A percentile compares a stretch with the other conserved stretches of the same genome.
These are phyloP conservation scores for Nadsonia starkeyi-henricii DNA, from an alignment of 1,139 yeast species.

Conservation along the genomic window DNA sequence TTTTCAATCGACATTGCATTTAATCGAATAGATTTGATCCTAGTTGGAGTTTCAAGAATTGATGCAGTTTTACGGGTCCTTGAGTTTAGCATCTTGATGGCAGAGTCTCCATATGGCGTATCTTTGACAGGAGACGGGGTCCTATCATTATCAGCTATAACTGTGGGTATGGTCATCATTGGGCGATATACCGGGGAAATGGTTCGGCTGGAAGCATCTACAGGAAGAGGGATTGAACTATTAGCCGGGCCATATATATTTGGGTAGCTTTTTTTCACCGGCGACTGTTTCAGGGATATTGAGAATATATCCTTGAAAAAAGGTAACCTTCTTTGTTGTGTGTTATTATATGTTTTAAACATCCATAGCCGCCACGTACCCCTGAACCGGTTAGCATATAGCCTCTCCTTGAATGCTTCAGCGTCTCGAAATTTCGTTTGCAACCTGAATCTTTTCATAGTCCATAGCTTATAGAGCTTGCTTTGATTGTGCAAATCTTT, in stretches of 20 bases:
- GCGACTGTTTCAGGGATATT: too few relatives aligned
- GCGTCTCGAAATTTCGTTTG: neutral
- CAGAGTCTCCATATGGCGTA: neutral
- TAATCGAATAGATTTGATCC: neutral
- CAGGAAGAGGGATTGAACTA: too few relatives aligned
- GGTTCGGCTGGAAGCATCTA: too few relatives aligned
- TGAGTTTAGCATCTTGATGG: neutral
- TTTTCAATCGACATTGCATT: neutral
- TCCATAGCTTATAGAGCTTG: neutral
- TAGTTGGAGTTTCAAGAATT: neutral
- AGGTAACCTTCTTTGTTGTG: neutral
- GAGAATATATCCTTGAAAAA: neutral
- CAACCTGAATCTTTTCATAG: neutral
- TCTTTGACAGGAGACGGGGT: neutral
- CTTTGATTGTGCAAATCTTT: neutral
- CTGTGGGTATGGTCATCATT: neutral
- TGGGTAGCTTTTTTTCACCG: too few relatives aligned
- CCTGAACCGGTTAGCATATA: neutral
- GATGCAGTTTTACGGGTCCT: neutral
- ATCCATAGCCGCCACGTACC: neutral
- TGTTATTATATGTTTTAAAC: neutral
- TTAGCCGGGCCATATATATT: too few relatives aligned
- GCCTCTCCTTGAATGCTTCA: neutral
- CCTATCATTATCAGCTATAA: neutral
- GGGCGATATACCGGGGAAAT: neutral